These are phyloP conservation scores for Metarhizium sp. DNA, from an alignment of 2,329 filamentous ascomycete genomes.

Conservation along the genomic window DNA sequence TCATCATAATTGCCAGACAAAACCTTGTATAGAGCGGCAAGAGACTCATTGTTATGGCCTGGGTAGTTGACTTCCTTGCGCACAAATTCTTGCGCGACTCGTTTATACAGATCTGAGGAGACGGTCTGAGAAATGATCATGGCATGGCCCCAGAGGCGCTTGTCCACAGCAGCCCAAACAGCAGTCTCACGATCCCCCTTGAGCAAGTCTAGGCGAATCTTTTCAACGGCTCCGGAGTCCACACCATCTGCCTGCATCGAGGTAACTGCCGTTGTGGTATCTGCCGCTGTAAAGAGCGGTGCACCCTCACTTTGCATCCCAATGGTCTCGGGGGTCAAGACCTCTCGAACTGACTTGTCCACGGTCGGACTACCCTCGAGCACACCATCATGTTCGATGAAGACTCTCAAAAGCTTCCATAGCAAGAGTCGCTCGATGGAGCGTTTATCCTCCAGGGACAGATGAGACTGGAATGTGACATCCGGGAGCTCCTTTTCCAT, in stretches of 20 bases:
- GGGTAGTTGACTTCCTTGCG: slow-evolving; percentile 84
- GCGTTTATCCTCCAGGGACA: slow-evolving; percentile 57
- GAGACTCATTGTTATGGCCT: slow-evolving; percentile 71
- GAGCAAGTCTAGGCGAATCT: slow-evolving; percentile 64
- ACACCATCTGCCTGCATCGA: slow-evolving; percentile 53
- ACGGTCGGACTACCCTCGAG: slow-evolving; percentile 65
- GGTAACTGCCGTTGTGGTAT: slow-evolving; percentile 16
- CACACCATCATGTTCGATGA: slow-evolving; percentile 79
- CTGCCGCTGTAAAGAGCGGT: slow-evolving; percentile 16
- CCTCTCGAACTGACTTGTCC: slow-evolving; percentile 63
- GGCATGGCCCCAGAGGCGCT: slow-evolving; percentile 91
- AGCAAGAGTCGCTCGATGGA: slow-evolving; percentile 71
- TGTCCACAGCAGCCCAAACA: slow-evolving; percentile 87
- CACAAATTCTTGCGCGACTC: slow-evolving; percentile 91
- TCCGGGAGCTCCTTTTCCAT: slow-evolving; percentile 54
- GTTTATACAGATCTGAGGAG: slow-evolving; percentile 79
- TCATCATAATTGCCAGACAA: slow-evolving; percentile 92
- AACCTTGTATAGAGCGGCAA: slow-evolving; percentile 87
- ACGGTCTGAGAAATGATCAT: slow-evolving; percentile 76
- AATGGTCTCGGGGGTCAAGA: slow-evolving; percentile 55
- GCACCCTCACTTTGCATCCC: slow-evolving; percentile 3
- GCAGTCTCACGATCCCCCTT: slow-evolving; percentile 82
- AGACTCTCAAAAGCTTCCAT: slow-evolving; percentile 75
- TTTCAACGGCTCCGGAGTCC: slow-evolving; percentile 59
- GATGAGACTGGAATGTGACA: slow-evolving; percentile 36